These are phyloP conservation scores for Neurospora sp. DNA, from an alignment of 495 filamentous ascomycete genomes.

Conservation along the genomic window DNA sequence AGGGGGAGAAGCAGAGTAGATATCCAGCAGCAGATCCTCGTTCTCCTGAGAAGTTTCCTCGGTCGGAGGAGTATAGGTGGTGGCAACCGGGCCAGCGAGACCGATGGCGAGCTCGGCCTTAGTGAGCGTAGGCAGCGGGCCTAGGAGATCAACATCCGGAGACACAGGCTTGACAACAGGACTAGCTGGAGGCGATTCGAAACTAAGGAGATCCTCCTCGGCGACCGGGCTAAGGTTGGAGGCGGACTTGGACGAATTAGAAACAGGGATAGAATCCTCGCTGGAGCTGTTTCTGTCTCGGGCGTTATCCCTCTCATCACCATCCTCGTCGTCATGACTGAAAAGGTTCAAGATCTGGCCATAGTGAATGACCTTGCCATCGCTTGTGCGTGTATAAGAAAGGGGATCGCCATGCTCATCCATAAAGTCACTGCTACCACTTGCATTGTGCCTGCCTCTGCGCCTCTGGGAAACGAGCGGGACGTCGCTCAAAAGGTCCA, in stretches of 20 bases:
- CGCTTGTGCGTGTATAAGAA: conserved; percentile 9
- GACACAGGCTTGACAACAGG: not conserved
- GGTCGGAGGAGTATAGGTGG: not conserved
- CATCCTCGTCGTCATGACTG: conserved; percentile 15
- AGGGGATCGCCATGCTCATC: not conserved
- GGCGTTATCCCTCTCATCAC: not conserved
- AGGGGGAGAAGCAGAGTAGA: not conserved
- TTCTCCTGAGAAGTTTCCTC: not conserved
- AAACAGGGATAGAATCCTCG: not conserved
- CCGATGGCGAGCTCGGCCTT: not conserved
- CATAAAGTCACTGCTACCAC: not conserved
- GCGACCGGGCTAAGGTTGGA: not conserved
- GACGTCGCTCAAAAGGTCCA: not conserved
- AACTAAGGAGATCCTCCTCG: not conserved
- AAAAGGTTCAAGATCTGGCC: conserved; percentile 25
- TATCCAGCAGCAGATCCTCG: not conserved
- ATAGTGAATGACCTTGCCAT: conserved; percentile 21
- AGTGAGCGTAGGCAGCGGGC: not conserved
- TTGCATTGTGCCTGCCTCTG: not conserved
- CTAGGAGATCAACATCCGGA: not conserved
- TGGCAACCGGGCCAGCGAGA: not conserved
- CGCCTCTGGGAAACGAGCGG: not conserved
- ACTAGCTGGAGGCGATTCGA: not conserved
- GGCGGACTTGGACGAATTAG: not conserved
- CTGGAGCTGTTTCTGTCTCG: not conserved